Conservation (phyloP, 306 rosid species). For the barrel medic (Medicago truncatula) region DNA sequence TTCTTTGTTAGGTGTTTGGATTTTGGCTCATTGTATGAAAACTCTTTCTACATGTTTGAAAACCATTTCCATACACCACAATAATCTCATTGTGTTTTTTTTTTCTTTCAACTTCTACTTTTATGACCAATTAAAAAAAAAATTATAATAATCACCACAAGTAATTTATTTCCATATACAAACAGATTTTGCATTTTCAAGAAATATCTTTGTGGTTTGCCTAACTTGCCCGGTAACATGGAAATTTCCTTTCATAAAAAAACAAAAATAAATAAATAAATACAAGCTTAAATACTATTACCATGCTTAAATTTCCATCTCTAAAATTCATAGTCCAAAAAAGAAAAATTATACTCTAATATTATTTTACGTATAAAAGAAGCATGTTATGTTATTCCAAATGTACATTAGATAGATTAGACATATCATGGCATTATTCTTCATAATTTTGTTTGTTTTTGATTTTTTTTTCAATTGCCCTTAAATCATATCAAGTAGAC, state of each 20-base stretch:
- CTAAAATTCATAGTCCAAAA: not conserved
- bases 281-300: not conserved
- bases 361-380: slow-evolving; percentile 20
- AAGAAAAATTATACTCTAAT: not conserved
- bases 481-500: slow-evolving; percentile 33
- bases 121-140: not conserved
- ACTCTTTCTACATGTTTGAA: slow-evolving; percentile 49
- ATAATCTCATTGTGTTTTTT: not conserved
- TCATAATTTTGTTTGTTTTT: slow-evolving; percentile 43
- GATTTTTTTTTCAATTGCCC: slow-evolving; percentile 22
- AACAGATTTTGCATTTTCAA: slow-evolving; percentile 33
- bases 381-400: not conserved
- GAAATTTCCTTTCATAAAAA: slow-evolving; percentile 23
- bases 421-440: slow-evolving; percentile 23
- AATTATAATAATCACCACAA: not conserved
- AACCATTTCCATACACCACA: slow-evolving; percentile 18
- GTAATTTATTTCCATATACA: slow-evolving; percentile 25
- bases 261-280: not conserved
- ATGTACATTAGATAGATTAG: not conserved
- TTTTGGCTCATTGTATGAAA: slow-evolving; percentile 54
- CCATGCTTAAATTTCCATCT: not conserved
- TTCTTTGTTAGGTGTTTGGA: slow-evolving; percentile 57
- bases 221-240: slow-evolving; percentile 44
- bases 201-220: slow-evolving; percentile 47
- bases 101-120: not conserved